A percentile compares a stretch with the other conserved stretches of the same genome.
These are phyloP conservation scores for Colletotrichum caudatum DNA, from an alignment of 2,329 filamentous ascomycete species.

Conservation along the genomic window DNA sequence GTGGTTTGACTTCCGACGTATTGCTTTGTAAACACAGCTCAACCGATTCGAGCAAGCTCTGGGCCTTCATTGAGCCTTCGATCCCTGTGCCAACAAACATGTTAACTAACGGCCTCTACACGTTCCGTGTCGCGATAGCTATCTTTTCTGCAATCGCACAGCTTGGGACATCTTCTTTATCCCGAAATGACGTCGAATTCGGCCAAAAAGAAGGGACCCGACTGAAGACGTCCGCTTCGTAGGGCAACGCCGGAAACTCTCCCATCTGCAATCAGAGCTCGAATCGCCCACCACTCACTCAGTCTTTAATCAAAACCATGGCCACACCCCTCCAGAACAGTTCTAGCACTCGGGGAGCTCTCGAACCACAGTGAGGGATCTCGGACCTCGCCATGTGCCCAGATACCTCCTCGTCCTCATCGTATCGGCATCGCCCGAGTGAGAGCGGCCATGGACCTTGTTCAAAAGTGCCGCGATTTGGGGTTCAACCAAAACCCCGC, in stretches of 20 bases:
- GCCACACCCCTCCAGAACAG: not conserved
- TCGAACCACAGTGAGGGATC: slow-evolving; percentile 14
- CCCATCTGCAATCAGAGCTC: not conserved
- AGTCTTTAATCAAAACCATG: not conserved
- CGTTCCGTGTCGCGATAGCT: not conserved
- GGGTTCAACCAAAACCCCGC: slow-evolving; percentile 11
- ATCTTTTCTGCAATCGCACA: not conserved
- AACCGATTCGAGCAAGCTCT: not conserved
- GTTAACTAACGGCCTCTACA: not conserved
- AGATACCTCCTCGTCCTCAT: not conserved
- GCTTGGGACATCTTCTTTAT: not conserved
- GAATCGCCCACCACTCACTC: not conserved
- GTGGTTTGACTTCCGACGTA: slow-evolving; percentile 14
- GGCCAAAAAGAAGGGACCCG: not conserved
- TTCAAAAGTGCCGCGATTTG: slow-evolving; percentile 14
- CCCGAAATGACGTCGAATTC: not conserved
- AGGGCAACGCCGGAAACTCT: not conserved
- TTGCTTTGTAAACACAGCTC: slow-evolving; percentile 9
- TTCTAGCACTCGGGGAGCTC: slow-evolving; percentile 2
- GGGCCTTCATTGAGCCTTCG: slow-evolving; percentile 4
- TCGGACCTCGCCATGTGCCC: not conserved
- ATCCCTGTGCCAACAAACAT: slow-evolving; percentile 11
- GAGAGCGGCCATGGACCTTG: slow-evolving; percentile 25
- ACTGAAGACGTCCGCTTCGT: not conserved
- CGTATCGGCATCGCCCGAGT: slow-evolving; percentile 34